Conservation (phyloP, 1,284 basidiomycete genomes). For the Serendipita sp. region DNA sequence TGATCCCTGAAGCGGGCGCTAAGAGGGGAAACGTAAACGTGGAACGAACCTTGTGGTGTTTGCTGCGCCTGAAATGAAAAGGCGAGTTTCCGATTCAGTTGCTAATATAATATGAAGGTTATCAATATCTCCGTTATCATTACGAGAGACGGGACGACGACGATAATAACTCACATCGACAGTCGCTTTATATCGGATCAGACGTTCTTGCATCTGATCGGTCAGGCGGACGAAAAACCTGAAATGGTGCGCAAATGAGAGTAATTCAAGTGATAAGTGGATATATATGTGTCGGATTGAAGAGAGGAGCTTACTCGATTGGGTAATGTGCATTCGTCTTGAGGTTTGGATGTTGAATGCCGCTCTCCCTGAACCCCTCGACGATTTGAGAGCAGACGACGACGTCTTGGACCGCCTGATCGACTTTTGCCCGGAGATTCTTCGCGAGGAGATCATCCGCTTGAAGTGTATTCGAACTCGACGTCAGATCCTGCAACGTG, state of each 20-base stretch:
- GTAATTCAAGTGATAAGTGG: conserved; percentile 1
- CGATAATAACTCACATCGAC: conserved; percentile 42
- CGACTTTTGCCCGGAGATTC: conserved; percentile 55
- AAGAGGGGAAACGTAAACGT: conserved; percentile 6
- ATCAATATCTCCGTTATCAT: neutral
- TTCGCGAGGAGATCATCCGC: conserved; percentile 50
- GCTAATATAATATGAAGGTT: conserved; percentile 29
- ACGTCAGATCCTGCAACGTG: conserved; percentile 4
- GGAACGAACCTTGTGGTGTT: conserved; percentile 54
- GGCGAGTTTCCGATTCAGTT: conserved; percentile 67
- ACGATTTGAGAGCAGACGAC: conserved; percentile 58
- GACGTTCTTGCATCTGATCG: conserved; percentile 52
- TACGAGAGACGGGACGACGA: neutral
- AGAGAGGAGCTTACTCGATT: conserved; percentile 42
- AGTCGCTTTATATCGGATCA: conserved; percentile 63
- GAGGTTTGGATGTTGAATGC: conserved; percentile 44
- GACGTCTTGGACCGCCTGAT: conserved; percentile 62
- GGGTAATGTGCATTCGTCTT: conserved; percentile 68
- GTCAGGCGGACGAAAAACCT: conserved; percentile 65
- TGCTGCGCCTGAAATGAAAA: conserved; percentile 45
- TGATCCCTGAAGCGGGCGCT: neutral
- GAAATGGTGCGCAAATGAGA: neutral
- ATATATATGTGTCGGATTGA: neutral
- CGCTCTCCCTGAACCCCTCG: conserved; percentile 59
- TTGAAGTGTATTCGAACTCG: conserved; percentile 35